Evolutionary conservation across 495 filamentous ascomycete species (phyloP), one percentile per base, ranked within the genome.

Genomic region (Platismatia glauca): DNA sequence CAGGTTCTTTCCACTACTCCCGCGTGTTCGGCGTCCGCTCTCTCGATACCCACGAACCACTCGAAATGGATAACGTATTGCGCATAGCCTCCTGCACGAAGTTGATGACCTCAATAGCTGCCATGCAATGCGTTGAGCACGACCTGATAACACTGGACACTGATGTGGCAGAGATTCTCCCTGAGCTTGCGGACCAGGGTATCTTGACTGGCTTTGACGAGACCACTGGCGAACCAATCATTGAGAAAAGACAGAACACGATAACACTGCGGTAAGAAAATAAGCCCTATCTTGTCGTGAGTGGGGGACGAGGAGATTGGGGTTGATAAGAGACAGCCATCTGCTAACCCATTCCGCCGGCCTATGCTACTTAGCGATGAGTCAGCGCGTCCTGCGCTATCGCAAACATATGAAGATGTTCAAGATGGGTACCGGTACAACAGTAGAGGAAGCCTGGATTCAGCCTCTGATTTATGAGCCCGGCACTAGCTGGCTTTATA

Each of bases 271-370:
- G 58, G 58, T 59, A 59, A 33, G 1, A 12, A 52, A 3, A 0
- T 4, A 52, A 4, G n/a, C 9, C n/a, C 9, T 24, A 12, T 24
- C 43, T n/a, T 22, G 11, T 27, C 4, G 11, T 13, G 0, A 2
- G n/a, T 8, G n/a, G n/a, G 12, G 0, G 8, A 27, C 15, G 12
- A 0, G 15, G 12, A 50, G 16, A 5, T n/a, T 48, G 6, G 0
- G 18, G 8, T 12, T 59, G 29, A 16, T 12, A 3, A 16, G 50
- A 44, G 38, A 11, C 24, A 66, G 50, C 39, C 35, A 68, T 66
- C 33, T 84, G 22, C 72, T 84, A 7, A 76, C 77, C 5, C 80
- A 83, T 63, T 76, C 74, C 27, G 76, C 78, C 7, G 82, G 82
- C 43, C 44, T 77, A 9, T 62, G 58, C 31, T 84, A 84, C 60